Evolutionary conservation across 345 rosid genomes (phyloP).

Genomic region (Aurinia saxatilis): DNA sequence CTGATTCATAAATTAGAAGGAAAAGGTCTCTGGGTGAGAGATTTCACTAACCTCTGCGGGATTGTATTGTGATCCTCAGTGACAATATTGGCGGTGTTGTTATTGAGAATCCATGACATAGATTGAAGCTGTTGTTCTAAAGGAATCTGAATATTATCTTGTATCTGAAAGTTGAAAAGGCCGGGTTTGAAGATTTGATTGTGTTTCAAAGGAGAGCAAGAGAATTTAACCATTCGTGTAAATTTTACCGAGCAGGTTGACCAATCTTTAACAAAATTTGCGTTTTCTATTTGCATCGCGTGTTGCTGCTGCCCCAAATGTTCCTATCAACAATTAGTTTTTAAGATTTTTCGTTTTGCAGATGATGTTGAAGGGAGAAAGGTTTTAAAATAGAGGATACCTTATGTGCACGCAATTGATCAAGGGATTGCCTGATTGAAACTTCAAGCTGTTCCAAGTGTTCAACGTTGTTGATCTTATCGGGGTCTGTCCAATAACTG

Average conservation of each 20-base stretch:
- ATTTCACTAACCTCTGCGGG: conserved; percentile 38
- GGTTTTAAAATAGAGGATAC: conserved; percentile 14
- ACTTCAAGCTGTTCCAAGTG: conserved; percentile 56
- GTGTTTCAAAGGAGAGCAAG: not conserved
- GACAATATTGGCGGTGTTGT: conserved; percentile 35
- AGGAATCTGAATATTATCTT: conserved; percentile 48
- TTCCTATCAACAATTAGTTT: conserved; percentile 2
- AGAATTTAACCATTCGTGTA: not conserved
- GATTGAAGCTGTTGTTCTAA: conserved; percentile 62
- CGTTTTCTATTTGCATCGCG: conserved; percentile 40
- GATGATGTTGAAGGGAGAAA: not conserved
- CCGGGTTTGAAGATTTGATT: not conserved
- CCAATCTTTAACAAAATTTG: conserved; percentile 39
- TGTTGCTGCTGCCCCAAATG: conserved; percentile 42
- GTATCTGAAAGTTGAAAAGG: conserved; percentile 33
- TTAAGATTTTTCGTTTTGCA: not conserved
- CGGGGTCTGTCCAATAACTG: conserved; percentile 59
- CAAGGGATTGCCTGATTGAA: conserved; percentile 51
- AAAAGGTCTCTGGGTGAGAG: not conserved
- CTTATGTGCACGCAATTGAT: conserved; percentile 47
- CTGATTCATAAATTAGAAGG: not conserved
- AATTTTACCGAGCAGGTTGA: conserved; percentile 26
- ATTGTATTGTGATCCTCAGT: conserved; percentile 48
- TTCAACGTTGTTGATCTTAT: conserved; percentile 52
- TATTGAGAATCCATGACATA: conserved; percentile 51